Conservation (phyloP, 139 green algal genomes). For the Chlamydomonas sphaeroides region DNA sequence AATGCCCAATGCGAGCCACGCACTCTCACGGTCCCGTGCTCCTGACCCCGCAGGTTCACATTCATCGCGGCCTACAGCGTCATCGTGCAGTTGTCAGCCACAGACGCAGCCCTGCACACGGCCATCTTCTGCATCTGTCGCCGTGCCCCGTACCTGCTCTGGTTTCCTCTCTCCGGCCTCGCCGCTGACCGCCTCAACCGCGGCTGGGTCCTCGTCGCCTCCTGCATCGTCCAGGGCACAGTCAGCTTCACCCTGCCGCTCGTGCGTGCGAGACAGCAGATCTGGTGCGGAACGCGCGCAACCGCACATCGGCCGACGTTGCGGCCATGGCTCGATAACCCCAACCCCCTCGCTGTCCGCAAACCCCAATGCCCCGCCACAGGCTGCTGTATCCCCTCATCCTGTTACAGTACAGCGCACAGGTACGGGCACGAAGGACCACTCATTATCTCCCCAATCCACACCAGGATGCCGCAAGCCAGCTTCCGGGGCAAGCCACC, state of each 20-base stretch:
- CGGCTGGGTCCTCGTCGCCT: not conserved
- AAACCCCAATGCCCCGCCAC: not conserved
- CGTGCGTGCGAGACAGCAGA: not conserved
- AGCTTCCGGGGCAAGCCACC: no score
- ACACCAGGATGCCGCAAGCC: no score
- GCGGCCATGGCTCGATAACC: no score
- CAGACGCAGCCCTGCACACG: not conserved
- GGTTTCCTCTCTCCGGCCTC: constrained; percentile 24
- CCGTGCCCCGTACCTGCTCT: constrained; percentile 33
- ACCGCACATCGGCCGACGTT: no score
- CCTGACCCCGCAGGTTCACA: constrained; percentile 18
- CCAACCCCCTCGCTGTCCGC: no score
- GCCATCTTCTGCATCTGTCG: constrained; percentile 33
- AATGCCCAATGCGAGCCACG: no score
- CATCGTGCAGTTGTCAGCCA: not conserved
- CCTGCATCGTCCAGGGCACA: constrained; percentile 9
- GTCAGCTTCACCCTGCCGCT: constrained; percentile 34
- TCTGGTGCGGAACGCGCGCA: not conserved
- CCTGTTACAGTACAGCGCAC: constrained; percentile 28
- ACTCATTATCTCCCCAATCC: no score
- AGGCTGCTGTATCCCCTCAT: constrained; percentile 31
- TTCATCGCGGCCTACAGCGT: constrained; percentile 17
- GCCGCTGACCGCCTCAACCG: constrained; percentile 25
- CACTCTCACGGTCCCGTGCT: no score
- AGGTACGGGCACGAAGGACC: no score